Evolutionary conservation across 106 monocot species (phyloP).

Genomic region (Agapanthus africanus): DNA sequence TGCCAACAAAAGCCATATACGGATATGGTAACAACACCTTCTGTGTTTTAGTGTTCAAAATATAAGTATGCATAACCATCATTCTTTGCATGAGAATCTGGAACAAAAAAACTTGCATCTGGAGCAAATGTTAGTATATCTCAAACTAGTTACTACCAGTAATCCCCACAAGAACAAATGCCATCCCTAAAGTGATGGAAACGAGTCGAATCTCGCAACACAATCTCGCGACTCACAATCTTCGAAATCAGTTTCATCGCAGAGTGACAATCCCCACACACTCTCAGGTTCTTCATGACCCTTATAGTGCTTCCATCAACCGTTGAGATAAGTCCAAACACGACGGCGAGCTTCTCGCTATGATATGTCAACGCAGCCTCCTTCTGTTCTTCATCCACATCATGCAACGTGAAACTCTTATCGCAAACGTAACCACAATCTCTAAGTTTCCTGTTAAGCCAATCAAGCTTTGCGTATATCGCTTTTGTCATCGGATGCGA

Average conservation of each 20-base stretch:
- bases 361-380: slow-evolving; percentile 40
- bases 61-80: too few relatives aligned
- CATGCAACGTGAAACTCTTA: slow-evolving; percentile 50
- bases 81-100: too few relatives aligned
- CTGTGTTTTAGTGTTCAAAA: too few relatives aligned
- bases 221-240: slow-evolving; percentile 46
- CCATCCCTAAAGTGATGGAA: slow-evolving; percentile 68
- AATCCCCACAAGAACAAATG: slow-evolving; percentile 61
- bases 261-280: slow-evolving; percentile 64
- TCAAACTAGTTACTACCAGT: slow-evolving; percentile 27
- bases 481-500: slow-evolving; percentile 34
- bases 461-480: slow-evolving; percentile 41
- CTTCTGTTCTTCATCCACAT: slow-evolving; percentile 78
- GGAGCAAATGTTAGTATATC: not conserved
- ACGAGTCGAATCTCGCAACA: slow-evolving; percentile 55
- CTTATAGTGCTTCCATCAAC: slow-evolving; percentile 49
- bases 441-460: slow-evolving; percentile 38
- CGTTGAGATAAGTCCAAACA: slow-evolving; percentile 49
- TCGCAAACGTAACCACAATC: slow-evolving; percentile 40
- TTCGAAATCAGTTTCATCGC: slow-evolving; percentile 50
- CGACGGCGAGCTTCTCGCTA: slow-evolving; percentile 65
- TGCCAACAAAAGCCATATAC: too few relatives aligned
- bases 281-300: slow-evolving; percentile 63
- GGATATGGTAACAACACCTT: too few relatives aligned
- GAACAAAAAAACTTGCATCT: not conserved